Conservation (phyloP, 208 protist genomes). For the Borovskyia barvae region DNA sequence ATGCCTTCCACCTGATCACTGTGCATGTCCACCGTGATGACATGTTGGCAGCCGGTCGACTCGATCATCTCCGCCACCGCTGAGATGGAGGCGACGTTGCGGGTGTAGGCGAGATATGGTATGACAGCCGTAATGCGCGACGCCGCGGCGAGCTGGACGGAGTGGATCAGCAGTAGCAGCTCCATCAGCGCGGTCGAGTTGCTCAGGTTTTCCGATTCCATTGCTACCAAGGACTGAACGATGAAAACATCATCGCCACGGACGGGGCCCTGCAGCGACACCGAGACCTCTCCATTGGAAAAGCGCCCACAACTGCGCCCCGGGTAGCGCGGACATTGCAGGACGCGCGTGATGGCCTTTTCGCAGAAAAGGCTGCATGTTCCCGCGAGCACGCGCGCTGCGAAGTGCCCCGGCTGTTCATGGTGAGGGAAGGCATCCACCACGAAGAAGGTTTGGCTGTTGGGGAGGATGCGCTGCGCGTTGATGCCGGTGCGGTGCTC, state of each 20-base stretch:
- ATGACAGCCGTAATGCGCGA: constrained; percentile 92
- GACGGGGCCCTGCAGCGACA: constrained; percentile 84
- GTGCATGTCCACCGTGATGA: constrained; percentile 93
- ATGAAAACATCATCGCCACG: constrained; percentile 96
- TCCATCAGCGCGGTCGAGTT: constrained; percentile 91
- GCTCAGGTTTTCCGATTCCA: constrained; percentile 83
- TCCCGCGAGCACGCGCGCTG: constrained; percentile 70
- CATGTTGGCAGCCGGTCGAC: constrained; percentile 84
- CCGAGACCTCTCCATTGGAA: constrained; percentile 81
- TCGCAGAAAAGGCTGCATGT: constrained; percentile 50
- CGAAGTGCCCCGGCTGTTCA: constrained; percentile 62
- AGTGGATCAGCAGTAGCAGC: constrained; percentile 86
- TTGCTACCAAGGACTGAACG: constrained; percentile 86
- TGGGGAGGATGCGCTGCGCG: constrained; percentile 64
- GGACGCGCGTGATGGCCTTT: constrained; percentile 81
- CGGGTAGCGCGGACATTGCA: constrained; percentile 56
- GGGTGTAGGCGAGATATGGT: constrained; percentile 91
- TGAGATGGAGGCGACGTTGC: constrained; percentile 92
- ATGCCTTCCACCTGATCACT: constrained; percentile 93
- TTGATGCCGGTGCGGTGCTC: constrained; percentile 45
- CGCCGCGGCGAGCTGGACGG: constrained; percentile 72
- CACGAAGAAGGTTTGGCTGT: constrained; percentile 82
- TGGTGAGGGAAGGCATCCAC: constrained; percentile 55
- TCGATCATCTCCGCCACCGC: constrained; percentile 91
- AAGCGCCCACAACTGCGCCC: constrained; percentile 63